Evolutionary conservation across 495 filamentous ascomycete genomes (phyloP).

Genomic region (Alectoria sarmentosa): DNA sequence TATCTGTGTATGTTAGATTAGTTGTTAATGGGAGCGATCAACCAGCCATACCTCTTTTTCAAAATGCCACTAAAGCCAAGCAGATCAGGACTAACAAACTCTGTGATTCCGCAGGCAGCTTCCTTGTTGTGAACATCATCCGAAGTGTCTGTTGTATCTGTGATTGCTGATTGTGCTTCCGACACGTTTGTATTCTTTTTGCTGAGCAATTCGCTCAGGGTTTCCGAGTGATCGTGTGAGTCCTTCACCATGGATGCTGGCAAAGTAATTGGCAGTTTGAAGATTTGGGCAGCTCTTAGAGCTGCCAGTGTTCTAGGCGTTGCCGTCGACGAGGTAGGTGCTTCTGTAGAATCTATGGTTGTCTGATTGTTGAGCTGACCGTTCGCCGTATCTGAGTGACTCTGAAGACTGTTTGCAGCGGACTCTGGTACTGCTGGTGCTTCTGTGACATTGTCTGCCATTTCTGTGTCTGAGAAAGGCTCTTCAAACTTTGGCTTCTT

Average conservation of each 20-base stretch:
- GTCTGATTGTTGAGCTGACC: slow-evolving; percentile 32
- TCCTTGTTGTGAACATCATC: slow-evolving; percentile 32
- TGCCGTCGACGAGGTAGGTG: slow-evolving; percentile 1
- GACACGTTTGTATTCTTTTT: background rate
- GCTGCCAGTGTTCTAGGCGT: background rate
- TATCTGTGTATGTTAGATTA: slow-evolving; percentile 48
- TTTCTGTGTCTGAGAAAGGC: background rate
- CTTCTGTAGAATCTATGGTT: slow-evolving; percentile 48
- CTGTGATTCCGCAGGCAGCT: slow-evolving; percentile 47
- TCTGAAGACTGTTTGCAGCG: too few species aligned
- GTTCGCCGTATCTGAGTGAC: background rate
- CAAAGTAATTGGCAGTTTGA: background rate
- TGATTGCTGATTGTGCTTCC: background rate
- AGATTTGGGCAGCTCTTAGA: background rate
- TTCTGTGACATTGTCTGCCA: background rate
- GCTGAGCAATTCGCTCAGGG: background rate
- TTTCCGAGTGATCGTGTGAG: background rate
- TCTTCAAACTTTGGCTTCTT: slow-evolving; percentile 19
- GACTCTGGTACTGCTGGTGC: background rate
- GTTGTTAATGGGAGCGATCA: background rate
- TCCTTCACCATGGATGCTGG: background rate
- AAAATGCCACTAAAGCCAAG: slow-evolving; percentile 48
- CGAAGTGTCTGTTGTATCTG: background rate
- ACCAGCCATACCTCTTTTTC: slow-evolving; percentile 49
- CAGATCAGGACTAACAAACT: slow-evolving; percentile 44